phyloP scores from a whole-genome alignment of 164 flowering plant genomes.

The Aristolochia californica region DNA sequence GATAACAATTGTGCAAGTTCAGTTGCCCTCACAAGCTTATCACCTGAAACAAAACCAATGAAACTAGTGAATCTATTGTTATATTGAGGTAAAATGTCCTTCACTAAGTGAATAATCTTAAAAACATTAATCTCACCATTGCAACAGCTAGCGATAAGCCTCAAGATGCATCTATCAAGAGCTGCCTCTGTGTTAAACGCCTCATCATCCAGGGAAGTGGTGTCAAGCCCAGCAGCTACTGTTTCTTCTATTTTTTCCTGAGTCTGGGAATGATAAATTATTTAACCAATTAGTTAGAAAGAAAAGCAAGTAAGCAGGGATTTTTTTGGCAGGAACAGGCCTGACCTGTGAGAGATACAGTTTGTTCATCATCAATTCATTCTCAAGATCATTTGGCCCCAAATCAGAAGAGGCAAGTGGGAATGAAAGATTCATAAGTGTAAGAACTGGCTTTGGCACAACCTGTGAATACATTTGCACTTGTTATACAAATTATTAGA shows the following conservation, averaged over 20 bases:
- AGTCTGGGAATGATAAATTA: not conserved
- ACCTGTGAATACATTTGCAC: slow-evolving; percentile 36
- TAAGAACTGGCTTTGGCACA: slow-evolving; percentile 77
- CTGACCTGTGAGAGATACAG: slow-evolving; percentile 61
- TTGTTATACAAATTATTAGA: not conserved
- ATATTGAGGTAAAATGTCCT: not conserved
- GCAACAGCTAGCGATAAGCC: slow-evolving; percentile 90
- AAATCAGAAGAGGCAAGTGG: slow-evolving; percentile 95
- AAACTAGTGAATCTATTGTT: not conserved
- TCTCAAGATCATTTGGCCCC: slow-evolving; percentile 79
- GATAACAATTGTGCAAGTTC: slow-evolving; percentile 81
- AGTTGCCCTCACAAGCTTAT: slow-evolving; percentile 81
- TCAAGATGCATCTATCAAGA: slow-evolving; percentile 31
- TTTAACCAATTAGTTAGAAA: not conserved
- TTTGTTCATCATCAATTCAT: slow-evolving; percentile 70
- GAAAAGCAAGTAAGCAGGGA: not conserved
- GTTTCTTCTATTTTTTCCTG: slow-evolving; percentile 30
- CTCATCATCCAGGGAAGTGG: slow-evolving; percentile 58
- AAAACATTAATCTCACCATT: slow-evolving; percentile 41
- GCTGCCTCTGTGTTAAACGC: slow-evolving; percentile 36
- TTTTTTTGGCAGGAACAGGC: not conserved
- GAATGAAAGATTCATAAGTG: slow-evolving; percentile 49
- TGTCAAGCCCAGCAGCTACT: slow-evolving; percentile 41
- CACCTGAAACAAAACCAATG: slow-evolving; percentile 44
- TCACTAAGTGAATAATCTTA: not conserved